Percentiles rank a stretch among this genome's conserved stretches.
Conservation (phyloP, 2,329 filamentous ascomycete species). For the Aspergillus sp. region DNA sequence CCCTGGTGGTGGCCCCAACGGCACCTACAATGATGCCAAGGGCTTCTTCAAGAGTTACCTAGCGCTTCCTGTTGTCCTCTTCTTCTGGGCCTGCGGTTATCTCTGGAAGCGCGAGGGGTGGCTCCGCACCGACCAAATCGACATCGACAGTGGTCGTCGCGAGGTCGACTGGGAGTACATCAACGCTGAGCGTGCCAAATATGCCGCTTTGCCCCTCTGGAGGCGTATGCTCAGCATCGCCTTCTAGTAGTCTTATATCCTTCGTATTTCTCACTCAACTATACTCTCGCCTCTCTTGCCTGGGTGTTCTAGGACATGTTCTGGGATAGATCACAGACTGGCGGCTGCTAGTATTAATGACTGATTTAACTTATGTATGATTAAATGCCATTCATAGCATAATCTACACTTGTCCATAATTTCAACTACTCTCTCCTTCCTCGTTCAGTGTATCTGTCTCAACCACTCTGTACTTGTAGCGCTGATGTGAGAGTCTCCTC, state of each 20-base stretch:
- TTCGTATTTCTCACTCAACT: background rate
- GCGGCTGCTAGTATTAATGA: background rate
- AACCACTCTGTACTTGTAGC: no score
- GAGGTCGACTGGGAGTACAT: conserved; percentile 66
- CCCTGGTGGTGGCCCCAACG: conserved; percentile 8
- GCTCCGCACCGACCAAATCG: conserved; percentile 60
- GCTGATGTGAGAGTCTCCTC: no score
- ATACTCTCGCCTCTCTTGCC: background rate
- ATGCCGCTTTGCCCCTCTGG: conserved; percentile 17
- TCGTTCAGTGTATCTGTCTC: no score
- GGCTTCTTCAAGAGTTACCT: conserved; percentile 51
- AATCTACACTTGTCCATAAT: background rate
- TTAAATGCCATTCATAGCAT: background rate
- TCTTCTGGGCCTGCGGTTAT: conserved; percentile 43
- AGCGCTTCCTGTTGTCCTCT: conserved; percentile 45
- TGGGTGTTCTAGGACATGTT: background rate
- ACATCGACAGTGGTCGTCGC: conserved; percentile 65
- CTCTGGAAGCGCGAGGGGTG: conserved; percentile 65
- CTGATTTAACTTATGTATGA: background rate
- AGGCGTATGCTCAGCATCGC: conserved; percentile 4
- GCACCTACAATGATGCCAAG: conserved; percentile 32
- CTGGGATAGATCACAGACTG: background rate
- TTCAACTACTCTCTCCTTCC: background rate
- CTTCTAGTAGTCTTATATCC: conserved; percentile 10
- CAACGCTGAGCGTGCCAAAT: conserved; percentile 40